phyloP scores from a whole-genome alignment of 2,329 filamentous ascomycete genomes.

The Aspergillus sp. region DNA sequence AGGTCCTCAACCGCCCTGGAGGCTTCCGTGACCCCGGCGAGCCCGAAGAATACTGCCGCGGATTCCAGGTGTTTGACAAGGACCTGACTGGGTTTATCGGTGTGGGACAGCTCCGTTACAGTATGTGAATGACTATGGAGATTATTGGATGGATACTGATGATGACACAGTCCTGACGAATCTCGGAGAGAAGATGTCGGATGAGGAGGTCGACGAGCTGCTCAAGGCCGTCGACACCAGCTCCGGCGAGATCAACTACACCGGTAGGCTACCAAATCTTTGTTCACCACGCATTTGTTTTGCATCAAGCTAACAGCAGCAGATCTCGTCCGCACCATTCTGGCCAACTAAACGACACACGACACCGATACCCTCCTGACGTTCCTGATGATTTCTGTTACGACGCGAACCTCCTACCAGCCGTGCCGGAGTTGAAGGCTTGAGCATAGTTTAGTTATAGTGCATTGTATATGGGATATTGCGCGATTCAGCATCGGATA shows the following conservation, averaged over 20 bases:
- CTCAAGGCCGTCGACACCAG: constrained; percentile 97
- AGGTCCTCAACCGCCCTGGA: constrained; percentile 93
- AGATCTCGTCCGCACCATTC: constrained; percentile 84
- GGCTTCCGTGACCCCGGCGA: constrained; percentile 98
- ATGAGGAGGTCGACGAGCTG: constrained; percentile 97
- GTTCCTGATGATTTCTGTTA: constrained; percentile 23
- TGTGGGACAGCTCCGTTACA: constrained; percentile 94
- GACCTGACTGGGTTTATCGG: constrained; percentile 98
- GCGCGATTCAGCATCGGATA: constrained; percentile 3
- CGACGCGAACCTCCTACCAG: constrained; percentile 11
- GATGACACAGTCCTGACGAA: constrained; percentile 75
- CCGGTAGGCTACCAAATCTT: constrained; percentile 60
- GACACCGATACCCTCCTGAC: constrained; percentile 32
- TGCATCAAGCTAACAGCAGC: neutral
- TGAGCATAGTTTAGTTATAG: constrained; percentile 11
- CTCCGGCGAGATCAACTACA: constrained; percentile 97
- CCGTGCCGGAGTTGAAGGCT: constrained; percentile 7
- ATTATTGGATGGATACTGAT: constrained; percentile 3
- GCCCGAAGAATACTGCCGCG: constrained; percentile 96
- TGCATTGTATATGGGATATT: constrained; percentile 6
- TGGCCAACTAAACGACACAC: constrained; percentile 67
- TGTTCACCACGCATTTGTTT: too few relatives aligned
- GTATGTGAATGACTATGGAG: constrained; percentile 35
- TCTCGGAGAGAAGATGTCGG: constrained; percentile 97
- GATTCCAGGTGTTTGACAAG: constrained; percentile 99